A percentile compares a stretch with the other conserved stretches of the same genome.
Evolutionary conservation across 2,329 filamentous ascomycete genomes (phyloP).

Genomic region (Penicillium sp.): DNA sequence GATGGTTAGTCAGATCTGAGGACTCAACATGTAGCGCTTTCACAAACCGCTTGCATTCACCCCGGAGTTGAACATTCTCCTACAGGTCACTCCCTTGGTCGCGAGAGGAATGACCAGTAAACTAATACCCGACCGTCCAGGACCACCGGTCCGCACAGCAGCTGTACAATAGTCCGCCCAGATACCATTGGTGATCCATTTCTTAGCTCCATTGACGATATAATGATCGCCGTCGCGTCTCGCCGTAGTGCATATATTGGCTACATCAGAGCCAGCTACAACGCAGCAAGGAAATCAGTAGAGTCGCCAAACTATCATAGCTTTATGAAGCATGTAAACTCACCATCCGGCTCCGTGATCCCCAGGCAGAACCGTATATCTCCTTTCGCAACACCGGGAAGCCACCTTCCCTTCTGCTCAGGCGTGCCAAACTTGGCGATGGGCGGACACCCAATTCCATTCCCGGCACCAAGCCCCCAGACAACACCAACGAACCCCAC

Average conservation of each 20-base stretch:
- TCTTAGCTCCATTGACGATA: constrained; percentile 67
- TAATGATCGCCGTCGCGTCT: constrained; percentile 54
- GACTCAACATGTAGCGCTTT: neutral
- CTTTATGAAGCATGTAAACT: constrained; percentile 7
- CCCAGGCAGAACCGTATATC: constrained; percentile 64
- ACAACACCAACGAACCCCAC: constrained; percentile 60
- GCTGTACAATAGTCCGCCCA: constrained; percentile 64
- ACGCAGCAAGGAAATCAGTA: constrained; percentile 21
- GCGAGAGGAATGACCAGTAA: constrained; percentile 68
- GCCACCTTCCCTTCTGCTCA: constrained; percentile 60
- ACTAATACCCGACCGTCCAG: constrained; percentile 60
- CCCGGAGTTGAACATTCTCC: constrained; percentile 62
- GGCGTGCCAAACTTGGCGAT: constrained; percentile 63
- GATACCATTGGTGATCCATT: constrained; percentile 66
- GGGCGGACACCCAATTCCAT: constrained; percentile 64
- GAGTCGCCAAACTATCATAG: constrained; percentile 28
- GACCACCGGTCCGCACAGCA: constrained; percentile 60
- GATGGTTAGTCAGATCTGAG: neutral
- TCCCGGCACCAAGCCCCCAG: constrained; percentile 60
- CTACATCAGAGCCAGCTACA: constrained; percentile 64
- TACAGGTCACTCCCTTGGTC: constrained; percentile 56
- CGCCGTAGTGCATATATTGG: constrained; percentile 63
- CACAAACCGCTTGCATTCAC: constrained; percentile 62
- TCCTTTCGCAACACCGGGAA: constrained; percentile 60
- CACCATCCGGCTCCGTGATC: constrained; percentile 64